Evolutionary conservation across 345 rosid species (phyloP).

Genomic region (Rhodomyrtus tomentosa): DNA sequence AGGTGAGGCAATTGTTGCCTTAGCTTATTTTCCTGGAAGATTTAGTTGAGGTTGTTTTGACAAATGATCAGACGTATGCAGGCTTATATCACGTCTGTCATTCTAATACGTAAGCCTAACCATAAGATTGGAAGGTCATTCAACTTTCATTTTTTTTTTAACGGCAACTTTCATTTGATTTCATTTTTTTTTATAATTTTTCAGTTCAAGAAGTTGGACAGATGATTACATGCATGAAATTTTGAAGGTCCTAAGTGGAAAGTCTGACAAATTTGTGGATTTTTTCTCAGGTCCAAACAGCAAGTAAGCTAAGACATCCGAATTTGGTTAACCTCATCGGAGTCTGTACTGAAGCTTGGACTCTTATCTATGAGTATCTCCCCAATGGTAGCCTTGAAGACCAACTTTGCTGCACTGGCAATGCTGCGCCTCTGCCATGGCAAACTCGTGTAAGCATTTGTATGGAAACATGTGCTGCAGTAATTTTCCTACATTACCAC

Average conservation of each 20-base stretch:
- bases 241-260: background rate
- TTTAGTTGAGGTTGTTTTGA: background rate
- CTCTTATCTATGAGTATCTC: conserved; percentile 72
- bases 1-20: conserved; percentile 31
- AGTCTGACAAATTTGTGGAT: background rate
- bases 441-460: conserved; percentile 69
- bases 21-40: background rate
- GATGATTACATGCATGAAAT: background rate
- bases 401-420: conserved; percentile 52
- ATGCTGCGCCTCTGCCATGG: conserved; percentile 73
- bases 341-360: conserved; percentile 72
- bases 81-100: background rate
- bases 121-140: background rate
- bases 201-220: background rate
- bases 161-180: background rate
- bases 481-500: conserved; percentile 69
- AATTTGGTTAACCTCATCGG: conserved; percentile 71
- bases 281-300: conserved; percentile 41
- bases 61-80: background rate
- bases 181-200: background rate
- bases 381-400: conserved; percentile 87
- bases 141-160: background rate
- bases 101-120: background rate
- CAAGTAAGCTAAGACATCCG: conserved; percentile 78
- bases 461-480: conserved; percentile 57